Conservation (phyloP, 495 filamentous ascomycete species). For the Lasiosphaeris hirsuta region DNA sequence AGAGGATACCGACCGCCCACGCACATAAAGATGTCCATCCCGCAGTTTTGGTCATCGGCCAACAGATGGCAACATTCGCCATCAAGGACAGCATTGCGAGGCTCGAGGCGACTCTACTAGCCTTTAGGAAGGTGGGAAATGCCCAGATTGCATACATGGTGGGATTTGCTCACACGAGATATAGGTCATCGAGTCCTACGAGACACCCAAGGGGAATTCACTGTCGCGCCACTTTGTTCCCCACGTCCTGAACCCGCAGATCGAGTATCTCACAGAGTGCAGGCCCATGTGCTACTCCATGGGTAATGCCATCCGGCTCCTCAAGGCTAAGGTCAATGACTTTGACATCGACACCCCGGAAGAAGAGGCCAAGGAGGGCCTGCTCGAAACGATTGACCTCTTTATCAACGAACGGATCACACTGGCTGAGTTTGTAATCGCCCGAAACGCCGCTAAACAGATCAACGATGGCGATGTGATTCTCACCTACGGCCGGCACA, state of each 20-base stretch:
- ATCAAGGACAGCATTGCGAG: constrained; percentile 88
- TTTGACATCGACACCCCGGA: constrained; percentile 82
- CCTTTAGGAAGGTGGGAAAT: constrained; percentile 74
- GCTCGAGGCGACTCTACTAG: constrained; percentile 80
- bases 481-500: constrained; percentile 85
- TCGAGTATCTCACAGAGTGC: constrained; percentile 88
- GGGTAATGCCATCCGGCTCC: constrained; percentile 91
- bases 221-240: constrained; percentile 86
- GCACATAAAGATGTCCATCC: constrained; percentile 89
- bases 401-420: constrained; percentile 90
- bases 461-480: constrained; percentile 79
- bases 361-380: constrained; percentile 66
- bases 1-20: constrained; percentile 67
- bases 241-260: constrained; percentile 89
- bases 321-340: constrained; percentile 83
- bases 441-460: constrained; percentile 61
- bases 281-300: constrained; percentile 89
- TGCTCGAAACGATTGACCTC: constrained; percentile 77
- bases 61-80: constrained; percentile 86
- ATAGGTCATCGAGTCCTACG: constrained; percentile 87
- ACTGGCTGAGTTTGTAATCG: constrained; percentile 80
- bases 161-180: constrained; percentile 9
- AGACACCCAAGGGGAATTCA: constrained; percentile 76
- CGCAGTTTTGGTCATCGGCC: constrained; percentile 75
- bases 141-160: neutral